Base-by-base conservation (phyloP, 169 alveolate species). In the Plasmodium adleri region DNA sequence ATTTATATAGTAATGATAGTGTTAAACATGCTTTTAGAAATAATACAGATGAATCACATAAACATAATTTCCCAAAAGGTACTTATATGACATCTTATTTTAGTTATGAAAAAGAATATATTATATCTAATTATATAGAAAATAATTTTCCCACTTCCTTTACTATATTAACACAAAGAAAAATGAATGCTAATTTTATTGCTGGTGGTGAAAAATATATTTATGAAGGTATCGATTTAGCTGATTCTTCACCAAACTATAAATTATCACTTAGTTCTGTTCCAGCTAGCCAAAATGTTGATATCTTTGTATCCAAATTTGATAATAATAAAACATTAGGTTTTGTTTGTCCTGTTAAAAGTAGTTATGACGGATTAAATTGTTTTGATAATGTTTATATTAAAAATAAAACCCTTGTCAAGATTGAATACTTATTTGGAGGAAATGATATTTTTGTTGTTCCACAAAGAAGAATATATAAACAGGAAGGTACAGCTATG, bases 391-490 rank as follows among this genome's bases (percentile, higher is more conserved):
- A 73, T 13, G 87, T 73, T 1, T 73, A 73, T n/a, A 45, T 13
- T 10, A 49, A 73, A 8, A 20, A n/a, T 60, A 32, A 47, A 10
- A 17, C 8, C 1, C 49, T 73, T 7, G 58, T 54, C 22, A 73
- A 56, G 15, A 58, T 73, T 7, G 87, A 58, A 73, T 28, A 54
- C 15, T 54, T 73, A 24, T 73, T 73, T 32, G 50, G 43, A 6
- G 59, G 72, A 56, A 56, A 73, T 10, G 50, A 73, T 62, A 73
- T 73, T 58, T 73, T 73, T 73, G 87, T 73, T 5, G 24, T 47
- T 12, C 87, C 67, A 0, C 15, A 54, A 43, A 73, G 71, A 39
- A 10, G 39, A 39, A 3, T 73, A 32, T 62, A 45, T 49, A 32
- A 10, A 22, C 24, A 20, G 4, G 60, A 22, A 49, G 47, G 20